Conservation (phyloP, 345 rosid genomes). For the Cochlearia excelsa region DNA sequence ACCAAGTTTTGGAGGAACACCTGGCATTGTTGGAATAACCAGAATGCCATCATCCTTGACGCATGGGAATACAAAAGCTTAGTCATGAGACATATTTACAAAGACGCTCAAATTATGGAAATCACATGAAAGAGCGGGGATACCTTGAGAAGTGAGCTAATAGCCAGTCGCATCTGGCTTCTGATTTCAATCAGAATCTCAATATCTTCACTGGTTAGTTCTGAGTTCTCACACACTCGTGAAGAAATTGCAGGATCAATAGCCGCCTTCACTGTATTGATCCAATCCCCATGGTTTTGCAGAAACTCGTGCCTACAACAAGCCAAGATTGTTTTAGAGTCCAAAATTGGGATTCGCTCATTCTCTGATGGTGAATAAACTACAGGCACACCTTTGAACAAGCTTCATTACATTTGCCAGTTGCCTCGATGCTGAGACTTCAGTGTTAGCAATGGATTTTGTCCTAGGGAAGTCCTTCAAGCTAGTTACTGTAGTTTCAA, state of each 20-base stretch:
- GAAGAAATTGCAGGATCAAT: slow-evolving; percentile 55
- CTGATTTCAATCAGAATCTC: slow-evolving; percentile 67
- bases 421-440: slow-evolving; percentile 49
- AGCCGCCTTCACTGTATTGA: slow-evolving; percentile 60
- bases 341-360: slow-evolving; percentile 11
- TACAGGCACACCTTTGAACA: slow-evolving; percentile 62
- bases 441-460: slow-evolving; percentile 48
- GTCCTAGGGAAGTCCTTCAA: slow-evolving; percentile 59
- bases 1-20: slow-evolving; percentile 82
- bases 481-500: slow-evolving; percentile 71
- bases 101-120: slow-evolving; percentile 3
- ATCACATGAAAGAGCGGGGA: slow-evolving; percentile 7
- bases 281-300: slow-evolving; percentile 68
- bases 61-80: slow-evolving; percentile 5
- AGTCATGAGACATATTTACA: slow-evolving; percentile 18
- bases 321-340: slow-evolving; percentile 21
- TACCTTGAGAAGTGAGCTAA: slow-evolving; percentile 82
- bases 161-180: slow-evolving; percentile 70
- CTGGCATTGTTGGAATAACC: slow-evolving; percentile 74
- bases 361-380: slow-evolving; percentile 22
- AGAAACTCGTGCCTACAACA: slow-evolving; percentile 74
- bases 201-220: slow-evolving; percentile 45
- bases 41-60: slow-evolving; percentile 86
- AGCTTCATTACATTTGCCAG: slow-evolving; percentile 61
- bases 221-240: slow-evolving; percentile 46